phyloP scores from a whole-genome alignment of 2,329 filamentous ascomycete genomes.

The Coleophoma crateriformis region DNA sequence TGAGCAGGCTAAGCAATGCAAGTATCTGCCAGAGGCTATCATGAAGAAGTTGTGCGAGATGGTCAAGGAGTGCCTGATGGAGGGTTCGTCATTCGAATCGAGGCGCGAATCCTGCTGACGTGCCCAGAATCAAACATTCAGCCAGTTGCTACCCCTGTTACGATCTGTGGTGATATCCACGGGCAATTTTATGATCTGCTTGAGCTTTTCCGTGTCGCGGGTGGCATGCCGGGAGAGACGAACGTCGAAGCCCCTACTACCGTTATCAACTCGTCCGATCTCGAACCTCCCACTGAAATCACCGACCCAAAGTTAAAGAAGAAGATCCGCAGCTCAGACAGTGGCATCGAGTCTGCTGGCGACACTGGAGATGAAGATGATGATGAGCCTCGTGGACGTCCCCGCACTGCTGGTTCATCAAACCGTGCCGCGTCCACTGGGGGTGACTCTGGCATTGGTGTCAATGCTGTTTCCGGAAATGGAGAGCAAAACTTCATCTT shows the following conservation, averaged over 20 bases:
- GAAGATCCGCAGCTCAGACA: slow-evolving; percentile 67
- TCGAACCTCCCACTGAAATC: slow-evolving; percentile 86
- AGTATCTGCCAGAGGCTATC: slow-evolving; percentile 89
- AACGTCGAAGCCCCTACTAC: slow-evolving; percentile 62
- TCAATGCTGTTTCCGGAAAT: slow-evolving; percentile 37
- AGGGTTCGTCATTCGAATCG: slow-evolving; percentile 52
- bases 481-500: slow-evolving; percentile 68
- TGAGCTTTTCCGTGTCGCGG: slow-evolving; percentile 93
- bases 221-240: slow-evolving; percentile 88
- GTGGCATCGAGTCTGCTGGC: slow-evolving; percentile 39
- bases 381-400: slow-evolving; percentile 42
- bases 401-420: slow-evolving; percentile 32
- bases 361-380: slow-evolving; percentile 44
- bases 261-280: slow-evolving; percentile 82
- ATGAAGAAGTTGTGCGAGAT: slow-evolving; percentile 99
- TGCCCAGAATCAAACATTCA: slow-evolving; percentile 93
- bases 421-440: slow-evolving; percentile 34
- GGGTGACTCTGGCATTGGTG: slow-evolving; percentile 29
- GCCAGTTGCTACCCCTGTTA: slow-evolving; percentile 93
- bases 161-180: slow-evolving; percentile 96
- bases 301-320: slow-evolving; percentile 81
- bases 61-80: slow-evolving; percentile 98
- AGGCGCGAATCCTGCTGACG: too few species aligned
- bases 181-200: slow-evolving; percentile 98
- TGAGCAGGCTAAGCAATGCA: slow-evolving; percentile 92